A percentile compares a stretch with the other conserved stretches of the same genome.
These are phyloP conservation scores for Colletotrichum tamarilloi DNA, from an alignment of 2,329 filamentous ascomycete genomes.

Conservation along the genomic window DNA sequence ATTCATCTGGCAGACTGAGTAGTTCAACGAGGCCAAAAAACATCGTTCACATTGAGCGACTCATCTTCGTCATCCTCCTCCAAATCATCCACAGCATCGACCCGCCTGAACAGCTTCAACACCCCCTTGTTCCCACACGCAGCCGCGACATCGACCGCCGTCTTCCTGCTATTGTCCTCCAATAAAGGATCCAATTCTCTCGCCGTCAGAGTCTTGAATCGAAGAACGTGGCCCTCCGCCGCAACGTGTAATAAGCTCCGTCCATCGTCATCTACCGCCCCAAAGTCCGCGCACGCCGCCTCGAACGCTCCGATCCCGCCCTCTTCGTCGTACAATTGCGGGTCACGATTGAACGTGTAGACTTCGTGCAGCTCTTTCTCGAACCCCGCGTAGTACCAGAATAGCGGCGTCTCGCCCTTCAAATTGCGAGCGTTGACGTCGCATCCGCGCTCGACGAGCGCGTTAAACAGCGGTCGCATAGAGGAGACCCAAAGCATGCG, in stretches of 20 bases:
- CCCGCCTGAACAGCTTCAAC: conserved; percentile 43
- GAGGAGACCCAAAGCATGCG: conserved; percentile 3
- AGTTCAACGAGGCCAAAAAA: background rate
- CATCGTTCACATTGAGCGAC: background rate
- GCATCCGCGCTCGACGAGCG: conserved; percentile 30
- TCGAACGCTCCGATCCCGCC: conserved; percentile 30
- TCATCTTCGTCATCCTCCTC: background rate
- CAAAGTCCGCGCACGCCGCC: conserved; percentile 42
- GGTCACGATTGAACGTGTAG: background rate
- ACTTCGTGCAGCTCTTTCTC: too few species aligned
- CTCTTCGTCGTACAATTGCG: background rate
- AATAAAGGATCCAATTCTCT: conserved; percentile 43
- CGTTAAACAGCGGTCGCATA: conserved; percentile 34
- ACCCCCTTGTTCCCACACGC: conserved; percentile 42
- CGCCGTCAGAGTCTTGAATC: conserved; percentile 41
- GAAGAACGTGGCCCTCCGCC: conserved; percentile 30
- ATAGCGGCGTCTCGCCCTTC: conserved; percentile 41
- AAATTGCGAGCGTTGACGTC: conserved; percentile 42
- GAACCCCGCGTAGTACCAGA: conserved; percentile 23
- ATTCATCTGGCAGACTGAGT: too few species aligned
- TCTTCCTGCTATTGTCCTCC: conserved; percentile 44
- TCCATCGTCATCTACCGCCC: conserved; percentile 40
- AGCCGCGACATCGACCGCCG: conserved; percentile 48
- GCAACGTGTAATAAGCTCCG: conserved; percentile 45
- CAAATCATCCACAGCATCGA: background rate